phyloP scores from a whole-genome alignment of 768 basidiomycete genomes.

The Cyclocybe cylindracea region DNA sequence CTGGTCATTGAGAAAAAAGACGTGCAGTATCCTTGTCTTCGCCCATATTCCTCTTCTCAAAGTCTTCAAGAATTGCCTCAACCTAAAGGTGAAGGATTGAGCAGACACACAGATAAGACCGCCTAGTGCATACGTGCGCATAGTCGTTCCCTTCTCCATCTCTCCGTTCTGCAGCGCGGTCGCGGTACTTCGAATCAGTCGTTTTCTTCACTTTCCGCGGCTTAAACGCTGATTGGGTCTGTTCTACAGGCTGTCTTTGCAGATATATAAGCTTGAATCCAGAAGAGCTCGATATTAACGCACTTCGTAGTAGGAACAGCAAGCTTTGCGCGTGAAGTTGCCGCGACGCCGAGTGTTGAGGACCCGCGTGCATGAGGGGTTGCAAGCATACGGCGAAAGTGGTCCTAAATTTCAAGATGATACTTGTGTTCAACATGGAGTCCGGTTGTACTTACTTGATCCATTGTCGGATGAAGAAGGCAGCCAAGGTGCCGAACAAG shows the following conservation, averaged over 20 bases:
- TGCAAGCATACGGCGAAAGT: constrained; percentile 55
- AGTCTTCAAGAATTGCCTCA: constrained; percentile 81
- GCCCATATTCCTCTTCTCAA: constrained; percentile 64
- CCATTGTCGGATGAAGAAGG: constrained; percentile 20
- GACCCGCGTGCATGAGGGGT: constrained; percentile 25
- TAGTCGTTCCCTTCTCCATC: constrained; percentile 70
- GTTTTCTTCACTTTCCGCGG: constrained; percentile 77
- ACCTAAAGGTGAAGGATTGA: constrained; percentile 44
- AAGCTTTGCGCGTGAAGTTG: constrained; percentile 32
- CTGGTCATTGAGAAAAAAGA: constrained; percentile 5
- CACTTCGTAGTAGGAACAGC: constrained; percentile 32
- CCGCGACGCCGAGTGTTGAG: constrained; percentile 16
- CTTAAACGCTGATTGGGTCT: constrained; percentile 71
- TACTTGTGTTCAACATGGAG: not conserved
- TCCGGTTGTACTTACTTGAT: constrained; percentile 27
- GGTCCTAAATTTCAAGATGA: constrained; percentile 41
- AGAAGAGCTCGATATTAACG: constrained; percentile 9
- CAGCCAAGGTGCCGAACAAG: too few species aligned
- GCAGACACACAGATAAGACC: not conserved
- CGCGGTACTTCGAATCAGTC: constrained; percentile 57
- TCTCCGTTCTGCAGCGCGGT: constrained; percentile 76
- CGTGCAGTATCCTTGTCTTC: constrained; percentile 63
- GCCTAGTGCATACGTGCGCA: constrained; percentile 51
- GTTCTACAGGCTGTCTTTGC: constrained; percentile 47
- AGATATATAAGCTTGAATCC: constrained; percentile 14